These are phyloP conservation scores for Raphidocelis subcapitata DNA, from an alignment of 139 green algal genomes.

Conservation along the genomic window DNA sequence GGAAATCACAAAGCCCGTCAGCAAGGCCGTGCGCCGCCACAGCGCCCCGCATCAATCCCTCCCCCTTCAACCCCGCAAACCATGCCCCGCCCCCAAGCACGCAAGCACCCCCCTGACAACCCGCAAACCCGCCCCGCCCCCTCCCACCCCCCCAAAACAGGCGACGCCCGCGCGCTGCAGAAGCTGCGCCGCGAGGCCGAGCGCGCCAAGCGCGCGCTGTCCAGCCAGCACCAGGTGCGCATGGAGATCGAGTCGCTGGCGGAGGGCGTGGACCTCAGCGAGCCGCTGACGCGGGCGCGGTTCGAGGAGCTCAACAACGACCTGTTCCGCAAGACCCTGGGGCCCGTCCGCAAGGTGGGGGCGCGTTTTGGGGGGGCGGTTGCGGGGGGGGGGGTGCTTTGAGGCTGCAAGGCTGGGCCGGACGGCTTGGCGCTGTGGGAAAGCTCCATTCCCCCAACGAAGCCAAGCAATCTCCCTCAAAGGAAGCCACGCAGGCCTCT, in stretches of 20 bases:
- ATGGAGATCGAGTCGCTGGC: slow-evolving; percentile 97
- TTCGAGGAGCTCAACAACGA: slow-evolving; percentile 99
- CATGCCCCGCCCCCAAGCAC: too few relatives aligned
- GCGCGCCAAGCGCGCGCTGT: slow-evolving; percentile 97
- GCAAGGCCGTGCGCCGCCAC: too few relatives aligned
- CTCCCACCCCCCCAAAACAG: background rate
- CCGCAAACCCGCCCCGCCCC: too few relatives aligned
- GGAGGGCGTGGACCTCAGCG: slow-evolving; percentile 95
- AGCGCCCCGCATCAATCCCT: too few relatives aligned
- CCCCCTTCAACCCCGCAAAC: too few relatives aligned
- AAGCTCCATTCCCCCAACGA: too few relatives aligned
- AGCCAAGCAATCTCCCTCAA: too few relatives aligned
- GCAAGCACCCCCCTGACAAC: too few relatives aligned
- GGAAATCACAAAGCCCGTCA: too few relatives aligned
- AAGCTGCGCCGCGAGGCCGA: slow-evolving; percentile 97
- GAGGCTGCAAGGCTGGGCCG: background rate
- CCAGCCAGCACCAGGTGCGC: slow-evolving; percentile 93
- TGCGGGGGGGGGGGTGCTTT: background rate
- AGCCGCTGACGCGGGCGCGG: slow-evolving; percentile 95
- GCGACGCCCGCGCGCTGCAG: slow-evolving; percentile 89
- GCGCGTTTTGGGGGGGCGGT: background rate
- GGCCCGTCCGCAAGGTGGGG: slow-evolving; percentile 87
- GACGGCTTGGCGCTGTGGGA: background rate
- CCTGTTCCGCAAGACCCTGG: slow-evolving; percentile 94
- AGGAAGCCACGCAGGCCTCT: too few relatives aligned